Base-by-base conservation (phyloP, 176 grass and related monocot species). In the Musa troglodytarum region DNA sequence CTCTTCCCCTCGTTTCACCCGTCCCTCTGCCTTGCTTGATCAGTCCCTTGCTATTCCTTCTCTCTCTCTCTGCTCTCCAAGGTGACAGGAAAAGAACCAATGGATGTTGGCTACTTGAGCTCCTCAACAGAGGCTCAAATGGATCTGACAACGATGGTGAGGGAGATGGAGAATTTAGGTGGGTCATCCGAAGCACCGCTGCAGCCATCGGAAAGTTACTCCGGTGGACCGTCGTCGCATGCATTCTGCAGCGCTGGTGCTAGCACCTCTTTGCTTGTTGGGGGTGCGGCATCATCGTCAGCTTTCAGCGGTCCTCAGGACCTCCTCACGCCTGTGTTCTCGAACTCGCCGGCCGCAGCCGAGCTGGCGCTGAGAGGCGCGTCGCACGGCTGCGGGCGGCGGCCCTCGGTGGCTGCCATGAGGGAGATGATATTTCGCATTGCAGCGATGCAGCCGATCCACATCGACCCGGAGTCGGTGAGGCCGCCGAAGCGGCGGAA, bases 351-450 rank as follows among this genome's bases (percentile, higher is more conserved):
- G 49, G 8, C 68, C 9, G n/a, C 55, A n/a, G 57, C 57, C 14
- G 57, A 61, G 57, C 12, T 24, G 62, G 3, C 7, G 28, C 3
- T 22, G 17, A 71, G 80, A 69, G 72, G 84, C 77, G 57, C 74
- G 15, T 63, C 50, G 16, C 16, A 10, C 1, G 43, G 24, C 0
- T 22, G 23, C 62, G 52, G 62, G 5, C 2, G 9, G 25, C 15
- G 11, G 50, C 4, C 19, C 13, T 62, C 75, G 10, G 88, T 73
- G 52, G 81, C 79, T 13, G 81, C 75, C 22, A 96, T 96, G 90
- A 70, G 93, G 70, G 93, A 96, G 79, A 92, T 96, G 90, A 88
- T 96, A 85, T 96, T 92, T 86, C 93, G 82, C 49, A 84, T 96
- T 15, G 93, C 93, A 22, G 93, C 93, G 59, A 85, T 96, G 90